Evolutionary conservation across 2,329 filamentous ascomycete genomes (phyloP).

Genomic region (Cladobotryum protrusum): DNA sequence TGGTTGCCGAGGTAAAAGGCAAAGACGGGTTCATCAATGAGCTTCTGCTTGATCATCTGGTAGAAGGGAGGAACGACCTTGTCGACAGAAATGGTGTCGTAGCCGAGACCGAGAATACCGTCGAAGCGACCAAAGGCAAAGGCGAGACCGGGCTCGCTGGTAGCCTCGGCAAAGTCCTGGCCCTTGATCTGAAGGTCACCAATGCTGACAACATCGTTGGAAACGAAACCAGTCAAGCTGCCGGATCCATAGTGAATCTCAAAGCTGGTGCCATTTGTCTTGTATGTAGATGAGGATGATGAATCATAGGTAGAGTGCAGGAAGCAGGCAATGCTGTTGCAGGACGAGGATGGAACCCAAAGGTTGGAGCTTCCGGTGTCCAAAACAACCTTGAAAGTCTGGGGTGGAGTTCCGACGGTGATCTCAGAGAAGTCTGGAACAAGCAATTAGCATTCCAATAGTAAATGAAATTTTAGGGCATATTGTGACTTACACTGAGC

Average conservation of each 20-base stretch:
- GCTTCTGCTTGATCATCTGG: conserved; percentile 83
- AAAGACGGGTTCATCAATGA: conserved; percentile 89
- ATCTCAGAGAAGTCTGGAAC: conserved; percentile 90
- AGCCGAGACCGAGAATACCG: conserved; percentile 91
- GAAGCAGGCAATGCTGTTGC: conserved; percentile 95
- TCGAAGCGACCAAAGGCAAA: conserved; percentile 98
- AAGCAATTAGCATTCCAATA: not conserved
- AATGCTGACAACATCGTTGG: conserved; percentile 78
- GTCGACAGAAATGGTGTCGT: conserved; percentile 96
- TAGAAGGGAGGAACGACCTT: conserved; percentile 92
- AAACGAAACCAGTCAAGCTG: conserved; percentile 88
- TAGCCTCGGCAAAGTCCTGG: conserved; percentile 95
- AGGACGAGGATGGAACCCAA: conserved; percentile 89
- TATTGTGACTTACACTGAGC: conserved; percentile 73
- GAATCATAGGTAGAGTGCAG: conserved; percentile 97
- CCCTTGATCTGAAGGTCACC: conserved; percentile 83
- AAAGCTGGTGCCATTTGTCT: conserved; percentile 88
- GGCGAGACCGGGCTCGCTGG: conserved; percentile 87
- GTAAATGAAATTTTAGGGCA: not conserved
- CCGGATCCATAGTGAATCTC: conserved; percentile 95
- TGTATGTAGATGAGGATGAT: conserved; percentile 78
- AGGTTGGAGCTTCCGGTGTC: conserved; percentile 99
- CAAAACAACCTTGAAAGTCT: conserved; percentile 96
- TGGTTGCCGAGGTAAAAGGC: conserved; percentile 86
- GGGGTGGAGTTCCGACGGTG: conserved; percentile 81